Conservation (phyloP, 1,284 basidiomycete genomes). For the Puccinia horiana region DNA sequence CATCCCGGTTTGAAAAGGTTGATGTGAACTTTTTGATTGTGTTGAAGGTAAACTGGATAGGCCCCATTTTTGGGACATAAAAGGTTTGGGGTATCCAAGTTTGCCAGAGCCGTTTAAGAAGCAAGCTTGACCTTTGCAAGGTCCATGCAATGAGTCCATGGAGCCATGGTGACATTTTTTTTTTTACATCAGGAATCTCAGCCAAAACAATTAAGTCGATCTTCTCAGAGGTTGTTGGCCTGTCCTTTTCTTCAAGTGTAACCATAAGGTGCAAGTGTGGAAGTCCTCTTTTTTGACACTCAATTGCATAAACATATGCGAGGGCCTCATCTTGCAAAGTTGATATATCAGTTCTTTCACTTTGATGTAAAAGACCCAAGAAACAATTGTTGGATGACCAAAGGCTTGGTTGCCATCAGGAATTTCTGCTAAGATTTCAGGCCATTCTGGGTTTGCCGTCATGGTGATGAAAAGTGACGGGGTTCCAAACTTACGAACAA, state of each 20-base stretch:
- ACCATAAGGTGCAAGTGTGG: slow-evolving; percentile 25
- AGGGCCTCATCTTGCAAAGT: neutral
- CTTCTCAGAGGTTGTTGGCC: neutral
- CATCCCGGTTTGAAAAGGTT: neutral
- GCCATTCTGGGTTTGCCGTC: slow-evolving; percentile 60
- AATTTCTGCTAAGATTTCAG: neutral
- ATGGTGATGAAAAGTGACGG: slow-evolving; percentile 61
- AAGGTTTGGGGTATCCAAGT: neutral
- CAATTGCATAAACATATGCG: slow-evolving; percentile 27
- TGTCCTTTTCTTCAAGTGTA: neutral
- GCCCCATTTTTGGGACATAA: neutral
- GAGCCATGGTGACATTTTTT: neutral
- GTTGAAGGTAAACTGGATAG: neutral
- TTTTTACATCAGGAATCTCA: neutral
- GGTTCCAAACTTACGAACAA: slow-evolving; percentile 56
- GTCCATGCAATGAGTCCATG: neutral
- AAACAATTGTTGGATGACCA: neutral
- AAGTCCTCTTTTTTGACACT: slow-evolving; percentile 30
- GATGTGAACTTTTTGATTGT: neutral
- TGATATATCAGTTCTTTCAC: neutral
- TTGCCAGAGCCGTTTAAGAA: neutral
- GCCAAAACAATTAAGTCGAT: neutral
- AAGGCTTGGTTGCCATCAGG: neutral
- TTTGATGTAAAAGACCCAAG: slow-evolving; percentile 8
- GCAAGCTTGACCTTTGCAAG: neutral